phyloP scores from a whole-genome alignment of 2,329 filamentous ascomycete species.

The Aspergillus novofumigatus region DNA sequence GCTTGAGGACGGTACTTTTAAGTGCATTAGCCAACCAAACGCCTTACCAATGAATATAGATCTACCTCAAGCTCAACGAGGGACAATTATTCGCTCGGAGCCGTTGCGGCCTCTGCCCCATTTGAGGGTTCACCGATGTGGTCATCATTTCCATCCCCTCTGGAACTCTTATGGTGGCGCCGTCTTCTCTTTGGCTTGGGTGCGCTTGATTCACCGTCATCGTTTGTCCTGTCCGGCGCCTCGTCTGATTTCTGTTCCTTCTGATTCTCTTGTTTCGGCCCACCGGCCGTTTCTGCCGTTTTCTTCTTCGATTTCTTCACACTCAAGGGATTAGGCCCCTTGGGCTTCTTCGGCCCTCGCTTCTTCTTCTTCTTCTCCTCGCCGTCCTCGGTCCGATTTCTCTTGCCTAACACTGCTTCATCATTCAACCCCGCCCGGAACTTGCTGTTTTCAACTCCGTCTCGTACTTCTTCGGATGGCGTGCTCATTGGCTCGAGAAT shows the following conservation, averaged over 20 bases:
- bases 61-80: neutral
- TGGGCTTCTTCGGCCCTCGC: constrained; percentile 34
- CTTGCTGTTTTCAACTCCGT: constrained; percentile 45
- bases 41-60: constrained; percentile 22
- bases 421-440: constrained; percentile 41
- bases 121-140: constrained; percentile 10
- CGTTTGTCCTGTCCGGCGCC: constrained; percentile 8
- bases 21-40: constrained; percentile 22
- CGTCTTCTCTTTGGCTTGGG: constrained; percentile 34
- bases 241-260: constrained; percentile 15
- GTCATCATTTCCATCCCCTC: constrained; percentile 15
- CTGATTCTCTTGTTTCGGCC: constrained; percentile 17
- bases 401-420: constrained; percentile 28
- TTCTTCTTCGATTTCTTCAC: constrained; percentile 45
- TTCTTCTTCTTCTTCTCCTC: constrained; percentile 34
- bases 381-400: constrained; percentile 26
- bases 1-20: constrained; percentile 16
- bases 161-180: constrained; percentile 29
- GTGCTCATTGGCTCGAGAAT: constrained; percentile 46
- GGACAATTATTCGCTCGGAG: constrained; percentile 10
- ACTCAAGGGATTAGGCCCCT: constrained; percentile 46
- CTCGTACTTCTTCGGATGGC: constrained; percentile 39
- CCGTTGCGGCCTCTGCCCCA: constrained; percentile 8
- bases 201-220: constrained; percentile 19
- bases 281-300: constrained; percentile 15